Evolutionary conservation across 805 yeast genomes (phyloP), one percentile per base, ranked within the genome.

Genomic region (Ogataea pilisensis): DNA sequence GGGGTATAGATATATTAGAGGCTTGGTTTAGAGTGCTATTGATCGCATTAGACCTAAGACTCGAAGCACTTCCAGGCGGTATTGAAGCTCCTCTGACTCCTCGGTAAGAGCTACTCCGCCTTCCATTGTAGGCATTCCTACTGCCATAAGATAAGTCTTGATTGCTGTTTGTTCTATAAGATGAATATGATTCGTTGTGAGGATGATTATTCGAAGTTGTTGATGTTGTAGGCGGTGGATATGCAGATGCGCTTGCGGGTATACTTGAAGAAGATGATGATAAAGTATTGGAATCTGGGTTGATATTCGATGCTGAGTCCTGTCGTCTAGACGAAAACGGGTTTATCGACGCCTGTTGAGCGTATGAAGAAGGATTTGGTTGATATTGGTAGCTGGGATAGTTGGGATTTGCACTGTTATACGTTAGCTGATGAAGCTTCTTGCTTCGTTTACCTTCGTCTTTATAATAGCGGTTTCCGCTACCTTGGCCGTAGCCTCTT

Each of bases 261-360:
- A 21, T 20, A n/a, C 14, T 20, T 9, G 28, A 14, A 9, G 26
- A 8, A 3, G 33, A 20, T 21, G 32, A 6, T 16, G 34, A 14
- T 22, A 30, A 18, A 19, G 39, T 33, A 12, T 13, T 14, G 9
- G 35, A 21, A 14, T n/a, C 33, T 5, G 39, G 30, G 29, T 28
- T 27, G 22, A 30, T 9, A 26, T 37, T 22, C 8, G 46, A 12
- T 13, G 48, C 18, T 3, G 42, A 43, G 1, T 51, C 54, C 27
- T 48, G 58, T 34, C 60, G 46, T 37, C 58, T 43, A n/a, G 64
- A 55, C 3, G 64, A 57, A 31, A 60, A 60, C 2, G 65, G 64
- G 37, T 60, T 60, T 20, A 48, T 36, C 2, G 52, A 39, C 4
- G 51, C 35, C 24, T 49, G 55, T 34, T 51, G 58, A 8, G 51